Percentiles rank a stretch among this genome's conserved stretches.
phyloP scores from a whole-genome alignment of 345 rosid species.

The Salix koriyanagi region DNA sequence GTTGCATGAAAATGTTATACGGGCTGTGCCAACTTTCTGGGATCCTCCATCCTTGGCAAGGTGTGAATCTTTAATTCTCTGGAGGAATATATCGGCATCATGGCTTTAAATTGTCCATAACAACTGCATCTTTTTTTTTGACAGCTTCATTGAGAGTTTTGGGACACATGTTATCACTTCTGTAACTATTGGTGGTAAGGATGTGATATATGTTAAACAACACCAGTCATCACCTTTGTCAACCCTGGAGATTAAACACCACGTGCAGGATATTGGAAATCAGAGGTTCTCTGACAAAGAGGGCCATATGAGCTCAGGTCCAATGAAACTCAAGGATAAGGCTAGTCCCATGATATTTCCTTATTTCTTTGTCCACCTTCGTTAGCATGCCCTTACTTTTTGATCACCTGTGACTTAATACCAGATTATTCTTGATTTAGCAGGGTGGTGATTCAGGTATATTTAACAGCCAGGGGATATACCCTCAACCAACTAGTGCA shows the following conservation, averaged over 20 bases:
- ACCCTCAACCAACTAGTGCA: constrained; percentile 63
- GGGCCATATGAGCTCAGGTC: constrained; percentile 44
- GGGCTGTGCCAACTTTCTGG: constrained; percentile 52
- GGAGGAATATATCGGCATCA: constrained; percentile 1
- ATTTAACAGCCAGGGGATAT: constrained; percentile 69
- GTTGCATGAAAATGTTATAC: constrained; percentile 49
- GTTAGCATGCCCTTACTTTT: neutral
- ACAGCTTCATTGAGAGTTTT: constrained; percentile 67
- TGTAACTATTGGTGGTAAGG: constrained; percentile 73
- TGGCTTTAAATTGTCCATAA: constrained; percentile 12
- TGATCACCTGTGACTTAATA: constrained; percentile 1
- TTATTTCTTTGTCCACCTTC: neutral
- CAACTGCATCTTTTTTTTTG: constrained; percentile 12
- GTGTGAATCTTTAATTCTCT: constrained; percentile 25
- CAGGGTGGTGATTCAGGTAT: constrained; percentile 62
- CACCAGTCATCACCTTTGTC: constrained; percentile 64
- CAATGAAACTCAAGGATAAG: constrained; percentile 59
- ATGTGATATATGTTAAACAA: constrained; percentile 65
- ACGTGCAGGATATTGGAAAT: constrained; percentile 61
- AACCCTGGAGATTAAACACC: constrained; percentile 49
- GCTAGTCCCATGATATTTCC: constrained; percentile 37
- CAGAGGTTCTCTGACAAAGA: constrained; percentile 54
- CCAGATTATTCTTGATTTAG: constrained; percentile 8
- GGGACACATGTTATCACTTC: constrained; percentile 72
- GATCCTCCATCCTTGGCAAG: constrained; percentile 64